phyloP scores from a whole-genome alignment of 768 basidiomycete species.

The Phylloporus arenicola region DNA sequence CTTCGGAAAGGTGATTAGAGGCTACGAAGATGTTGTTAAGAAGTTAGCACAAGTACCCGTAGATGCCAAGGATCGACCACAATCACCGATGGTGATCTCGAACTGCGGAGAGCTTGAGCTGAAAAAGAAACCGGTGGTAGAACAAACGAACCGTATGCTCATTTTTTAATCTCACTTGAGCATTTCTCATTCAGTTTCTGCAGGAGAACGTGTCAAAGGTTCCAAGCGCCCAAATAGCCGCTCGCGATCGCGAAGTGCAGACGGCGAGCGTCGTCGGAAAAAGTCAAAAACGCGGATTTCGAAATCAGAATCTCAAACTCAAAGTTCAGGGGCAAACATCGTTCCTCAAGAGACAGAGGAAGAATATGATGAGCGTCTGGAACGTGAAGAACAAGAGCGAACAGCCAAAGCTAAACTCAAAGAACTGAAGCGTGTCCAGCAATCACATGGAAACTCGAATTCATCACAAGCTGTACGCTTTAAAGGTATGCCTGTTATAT shows the following conservation, averaged over 20 bases:
- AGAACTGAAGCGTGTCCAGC: conserved; percentile 47
- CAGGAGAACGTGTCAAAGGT: conserved; percentile 7
- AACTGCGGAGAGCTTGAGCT: conserved; percentile 86
- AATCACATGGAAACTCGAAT: conserved; percentile 30
- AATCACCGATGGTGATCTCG: conserved; percentile 57
- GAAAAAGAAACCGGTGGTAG: conserved; percentile 27
- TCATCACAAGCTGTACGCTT: conserved; percentile 49
- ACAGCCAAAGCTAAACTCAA: conserved; percentile 40
- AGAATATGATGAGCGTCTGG: conserved; percentile 64
- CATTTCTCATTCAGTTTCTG: neutral
- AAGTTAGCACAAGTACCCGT: conserved; percentile 59
- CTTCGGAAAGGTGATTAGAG: conserved; percentile 52
- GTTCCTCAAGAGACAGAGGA: conserved; percentile 55
- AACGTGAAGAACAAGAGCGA: conserved; percentile 61
- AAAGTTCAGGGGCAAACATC: neutral
- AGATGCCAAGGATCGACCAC: conserved; percentile 72
- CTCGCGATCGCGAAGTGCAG: conserved; percentile 27
- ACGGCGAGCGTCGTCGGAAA: conserved; percentile 24
- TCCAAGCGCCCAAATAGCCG: conserved; percentile 21
- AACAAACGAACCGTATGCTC: conserved; percentile 14
- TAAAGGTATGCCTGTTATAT: conserved; percentile 43
- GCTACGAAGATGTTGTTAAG: conserved; percentile 54
- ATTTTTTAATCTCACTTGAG: neutral
- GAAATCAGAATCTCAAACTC: conserved; percentile 3
- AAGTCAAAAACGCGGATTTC: conserved; percentile 19